Evolutionary conservation across 805 yeast species (phyloP), one percentile per base, ranked within the genome.

Genomic region (Starmerella potacharoeniae): DNA sequence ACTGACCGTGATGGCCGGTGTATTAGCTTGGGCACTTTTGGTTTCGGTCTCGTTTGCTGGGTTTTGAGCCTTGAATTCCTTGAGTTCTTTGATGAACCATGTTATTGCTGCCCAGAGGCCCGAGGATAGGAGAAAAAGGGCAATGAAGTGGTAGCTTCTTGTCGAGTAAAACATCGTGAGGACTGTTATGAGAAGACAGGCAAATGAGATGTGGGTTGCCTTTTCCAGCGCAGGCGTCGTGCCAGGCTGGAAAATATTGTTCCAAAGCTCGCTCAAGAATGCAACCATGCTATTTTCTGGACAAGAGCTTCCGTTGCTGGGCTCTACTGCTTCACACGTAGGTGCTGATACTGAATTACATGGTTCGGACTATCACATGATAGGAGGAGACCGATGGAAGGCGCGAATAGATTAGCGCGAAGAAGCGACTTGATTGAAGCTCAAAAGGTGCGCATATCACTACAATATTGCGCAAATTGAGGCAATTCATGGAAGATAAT

Each of bases 221-320:
- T 76, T 74, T n/a, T 89, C 75, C 51, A 93, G 75, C 1, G 95
- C 88, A 1, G 97, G 96, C 1, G 93, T 79, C 0, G 95, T 80
- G 1, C 98, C 98, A 6, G 97, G 97, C 16, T 87, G 82, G 70
- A 91, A 86, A 31, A 93, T 80, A 13, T 95, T 86, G 54, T 85
- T 83, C 97, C 97, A 90, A 45, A 91, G 75, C 30, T 85, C 95
- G 30, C 70, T 72, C 39, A 84, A 56, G 65, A 73, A 72, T 4
- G 49, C 49, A 1, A 54, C 31, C 39, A 58, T 50, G 51, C 37
- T 43, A 10, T 36, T 6, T 14, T 10, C 14, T 36, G 6, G 39
- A 6, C n/a, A 6, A 22, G 22, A 22, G 22, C 22, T 22, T 22
- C 22, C 22, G 22, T 22, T 22, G 22, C 22, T 22, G 22, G 22